A percentile compares a stretch with the other conserved stretches of the same genome.
These are phyloP conservation scores for Nakazawaea molendinolei DNA, from an alignment of 805 yeast species.

Conservation along the genomic window DNA sequence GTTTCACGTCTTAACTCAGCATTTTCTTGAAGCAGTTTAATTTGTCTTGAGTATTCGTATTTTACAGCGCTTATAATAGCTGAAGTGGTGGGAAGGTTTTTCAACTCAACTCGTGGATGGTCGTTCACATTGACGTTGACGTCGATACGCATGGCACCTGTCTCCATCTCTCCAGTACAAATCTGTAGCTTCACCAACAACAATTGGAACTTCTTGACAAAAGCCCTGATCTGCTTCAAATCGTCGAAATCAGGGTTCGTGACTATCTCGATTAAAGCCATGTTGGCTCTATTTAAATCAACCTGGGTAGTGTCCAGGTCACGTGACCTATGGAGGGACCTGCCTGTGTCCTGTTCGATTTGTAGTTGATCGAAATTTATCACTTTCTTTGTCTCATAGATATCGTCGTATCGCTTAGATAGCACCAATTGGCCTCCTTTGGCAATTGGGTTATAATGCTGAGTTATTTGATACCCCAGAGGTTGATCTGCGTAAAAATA, in stretches of 20 bases:
- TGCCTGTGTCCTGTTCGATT: slow-evolving; percentile 93
- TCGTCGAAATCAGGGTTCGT: slow-evolving; percentile 80
- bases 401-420: slow-evolving; percentile 44
- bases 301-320: slow-evolving; percentile 38
- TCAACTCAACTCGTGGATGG: slow-evolving; percentile 76
- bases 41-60: slow-evolving; percentile 70
- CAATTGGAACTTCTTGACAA: slow-evolving; percentile 74
- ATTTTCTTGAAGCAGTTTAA: slow-evolving; percentile 32
- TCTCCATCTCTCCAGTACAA: slow-evolving; percentile 86
- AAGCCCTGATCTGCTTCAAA: slow-evolving; percentile 64
- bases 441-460: slow-evolving; percentile 77
- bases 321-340: slow-evolving; percentile 57
- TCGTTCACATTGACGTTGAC: slow-evolving; percentile 81
- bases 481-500: slow-evolving; percentile 97
- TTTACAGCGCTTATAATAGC: slow-evolving; percentile 73
- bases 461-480: slow-evolving; percentile 92
- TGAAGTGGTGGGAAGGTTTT: slow-evolving; percentile 79
- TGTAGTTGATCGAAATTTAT: slow-evolving; percentile 77
- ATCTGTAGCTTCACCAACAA: slow-evolving; percentile 62
- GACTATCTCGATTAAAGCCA: slow-evolving; percentile 85
- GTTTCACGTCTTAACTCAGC: slow-evolving; percentile 45
- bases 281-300: slow-evolving; percentile 80
- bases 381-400: slow-evolving; percentile 31
- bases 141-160: slow-evolving; percentile 93
- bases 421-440: slow-evolving; percentile 53